Percentiles rank a stretch among this genome's conserved stretches.
phyloP scores from a whole-genome alignment of 176 grass and related monocot species.

The Triticum urartu region DNA sequence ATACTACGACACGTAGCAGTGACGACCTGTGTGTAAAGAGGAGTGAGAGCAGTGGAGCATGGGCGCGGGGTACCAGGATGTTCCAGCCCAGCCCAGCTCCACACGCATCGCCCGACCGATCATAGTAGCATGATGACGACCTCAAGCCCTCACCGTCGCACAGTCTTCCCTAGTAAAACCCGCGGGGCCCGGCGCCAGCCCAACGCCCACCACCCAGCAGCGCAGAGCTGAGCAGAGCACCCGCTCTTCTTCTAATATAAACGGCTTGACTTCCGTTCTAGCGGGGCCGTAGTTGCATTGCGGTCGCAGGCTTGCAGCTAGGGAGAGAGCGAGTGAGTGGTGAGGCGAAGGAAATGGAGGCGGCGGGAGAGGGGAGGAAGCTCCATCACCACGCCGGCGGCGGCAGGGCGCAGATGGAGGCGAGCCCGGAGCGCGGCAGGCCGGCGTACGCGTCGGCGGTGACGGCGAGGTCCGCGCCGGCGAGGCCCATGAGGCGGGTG shows the following conservation, averaged over 20 bases:
- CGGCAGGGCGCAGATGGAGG: slow-evolving; percentile 38
- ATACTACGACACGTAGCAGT: background rate
- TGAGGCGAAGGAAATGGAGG: slow-evolving; percentile 32
- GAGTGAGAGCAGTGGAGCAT: background rate
- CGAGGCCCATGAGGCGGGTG: slow-evolving; percentile 60
- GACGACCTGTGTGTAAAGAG: background rate
- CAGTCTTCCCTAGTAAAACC: background rate
- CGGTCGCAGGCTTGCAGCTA: background rate
- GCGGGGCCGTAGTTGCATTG: background rate
- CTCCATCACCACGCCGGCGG: slow-evolving; percentile 13
- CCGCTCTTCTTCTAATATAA: background rate
- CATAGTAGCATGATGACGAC: background rate
- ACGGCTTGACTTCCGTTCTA: background rate
- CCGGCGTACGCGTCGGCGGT: slow-evolving; percentile 40
- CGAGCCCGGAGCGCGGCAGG: slow-evolving; percentile 64
- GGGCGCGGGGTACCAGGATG: slow-evolving; percentile 10
- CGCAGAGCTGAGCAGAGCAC: too few relatives aligned
- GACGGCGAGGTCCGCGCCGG: slow-evolving; percentile 46
- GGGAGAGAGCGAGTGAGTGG: background rate
- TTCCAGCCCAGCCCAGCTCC: slow-evolving; percentile 9
- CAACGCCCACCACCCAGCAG: background rate
- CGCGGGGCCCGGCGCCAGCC: background rate
- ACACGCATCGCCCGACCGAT: background rate
- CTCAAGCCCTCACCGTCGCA: background rate
- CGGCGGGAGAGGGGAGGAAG: slow-evolving; percentile 42